phyloP scores from a whole-genome alignment of 192 early-diverging fungal species.

The Chytriomyces hyalinus region DNA sequence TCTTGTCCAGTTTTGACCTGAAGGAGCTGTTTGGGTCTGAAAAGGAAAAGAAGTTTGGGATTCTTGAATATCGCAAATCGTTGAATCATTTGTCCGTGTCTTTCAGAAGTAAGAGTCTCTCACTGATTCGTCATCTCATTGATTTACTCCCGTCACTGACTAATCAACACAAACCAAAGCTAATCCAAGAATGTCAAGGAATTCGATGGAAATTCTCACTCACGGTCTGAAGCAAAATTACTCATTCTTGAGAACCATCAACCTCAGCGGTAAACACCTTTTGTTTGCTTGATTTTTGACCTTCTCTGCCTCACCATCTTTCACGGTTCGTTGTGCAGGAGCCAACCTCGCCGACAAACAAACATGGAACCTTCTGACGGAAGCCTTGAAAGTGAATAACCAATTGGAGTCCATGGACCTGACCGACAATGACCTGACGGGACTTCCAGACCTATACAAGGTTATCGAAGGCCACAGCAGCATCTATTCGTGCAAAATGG shows the following conservation, averaged over 20 bases:
- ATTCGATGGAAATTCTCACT: constrained; percentile 16
- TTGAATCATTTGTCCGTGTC: constrained; percentile 1
- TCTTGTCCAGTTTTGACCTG: constrained; percentile 22
- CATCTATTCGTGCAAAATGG: neutral
- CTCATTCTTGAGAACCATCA: neutral
- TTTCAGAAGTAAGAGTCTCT: constrained; percentile 6
- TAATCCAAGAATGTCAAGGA: neutral
- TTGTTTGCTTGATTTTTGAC: constrained; percentile 3
- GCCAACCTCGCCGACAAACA: neutral
- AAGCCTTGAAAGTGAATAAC: constrained; percentile 8
- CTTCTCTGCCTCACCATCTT: neutral
- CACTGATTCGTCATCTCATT: too few species aligned
- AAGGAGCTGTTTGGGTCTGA: constrained; percentile 30
- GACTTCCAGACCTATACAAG: constrained; percentile 2
- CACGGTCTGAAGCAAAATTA: neutral
- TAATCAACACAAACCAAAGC: neutral
- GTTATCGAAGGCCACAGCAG: constrained; percentile 1
- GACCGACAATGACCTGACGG: constrained; percentile 20
- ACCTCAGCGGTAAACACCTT: too few species aligned
- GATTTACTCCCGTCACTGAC: too few species aligned
- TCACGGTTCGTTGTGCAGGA: neutral
- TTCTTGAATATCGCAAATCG: constrained; percentile 13
- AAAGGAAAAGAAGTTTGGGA: constrained; percentile 10
- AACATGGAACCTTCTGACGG: constrained; percentile 6
- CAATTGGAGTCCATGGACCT: neutral